Base-by-base conservation (phyloP, 495 filamentous ascomycete genomes). In the Penicillium macrosclerotiorum region DNA sequence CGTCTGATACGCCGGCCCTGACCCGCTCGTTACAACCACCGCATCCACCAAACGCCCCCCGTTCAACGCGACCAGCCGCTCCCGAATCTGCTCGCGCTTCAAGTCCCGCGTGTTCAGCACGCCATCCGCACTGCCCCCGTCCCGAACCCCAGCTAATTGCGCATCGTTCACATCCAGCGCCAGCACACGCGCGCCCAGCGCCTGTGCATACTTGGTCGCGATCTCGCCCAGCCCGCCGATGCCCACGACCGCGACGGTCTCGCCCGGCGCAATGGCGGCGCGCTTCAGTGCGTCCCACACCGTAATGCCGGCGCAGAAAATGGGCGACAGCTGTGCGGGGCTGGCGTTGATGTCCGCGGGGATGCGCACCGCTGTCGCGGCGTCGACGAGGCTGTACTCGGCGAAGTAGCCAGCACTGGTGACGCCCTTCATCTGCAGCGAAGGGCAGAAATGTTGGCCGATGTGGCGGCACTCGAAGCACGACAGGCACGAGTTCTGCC, bases 221-320 rank as follows among this genome's bases (percentile, higher is more conserved):
- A 54, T 24, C 35, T 45, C 39, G 4, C 55, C 51, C 1, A 59
- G 27, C 4, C 55, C 51, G 9, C 55, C 51, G 14, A 51, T 30
- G 6, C 50, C 51, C 3, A 54, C 47, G 36, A 58, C 30, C 7
- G 46, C 55, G 16, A 58, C 34, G 2, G 38, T 47, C 24, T 58
- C 42, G 3, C 50, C 47, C 0, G 42, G 33, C n/a, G 13, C 27
- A 3, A 58, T 8, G 24, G 38, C 5, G 1, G 50, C 47, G 0
- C 50, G 33, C 3, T 26, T 17, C 19, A 58, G n/a, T 4, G 46
- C 55, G 43, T 58, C 50, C 55, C 55, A 58, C 1, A 58, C 55
- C 2, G 55, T 58, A 26, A 58, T 44, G 0, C 49, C 54, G 3
- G 54, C 49, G 25, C 54, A 58, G 32, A 58, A 53, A 1, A 58